Evolutionary conservation across 331 rosid species (phyloP), one percentile per base, ranked within the genome.

Genomic region (Phaseolus coccineus): DNA sequence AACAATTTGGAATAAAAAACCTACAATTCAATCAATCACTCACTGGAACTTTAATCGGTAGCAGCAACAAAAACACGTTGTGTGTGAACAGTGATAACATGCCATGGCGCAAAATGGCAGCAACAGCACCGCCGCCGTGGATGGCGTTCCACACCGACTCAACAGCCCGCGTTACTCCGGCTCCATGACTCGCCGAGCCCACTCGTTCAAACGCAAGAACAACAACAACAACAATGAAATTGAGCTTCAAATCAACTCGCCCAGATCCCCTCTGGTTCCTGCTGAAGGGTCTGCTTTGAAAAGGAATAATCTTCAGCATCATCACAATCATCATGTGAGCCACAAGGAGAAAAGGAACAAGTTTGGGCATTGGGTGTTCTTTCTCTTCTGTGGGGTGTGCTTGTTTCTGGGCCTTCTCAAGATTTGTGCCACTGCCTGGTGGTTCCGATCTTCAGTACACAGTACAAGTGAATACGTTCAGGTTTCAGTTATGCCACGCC

Each of bases 141-240:
- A 87, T 84, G 97, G 93, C 46, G 95, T 91, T 75, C 72, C 97
- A 4, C 96, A 92, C 86, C 86, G 97, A 71, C 94, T 94, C 85
- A 88, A 87, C 86, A 88, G 96, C 82, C 98, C 99, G 6, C 88
- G 99, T 46, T 95, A 88, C 84, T 85, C 97, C 13, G 94, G 97
- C 27, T 84, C 97, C 19, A 87, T 95, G 88, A 95, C 99, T 84
- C 99, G 99, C 15, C 97, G 99, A 30, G 94, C 97, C 10, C 97
- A 88, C 64, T 93, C 99, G 9, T 95, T 95, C 94, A 95, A 93
- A 86, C 97, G 99, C 80, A 80, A 70, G 84, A 58, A 0, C 42
- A 80, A 70, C 85, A 58, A 0, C 42, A 64, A 71, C 42, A 61
- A 11, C 44, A 66, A 69, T 76, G 97, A 93, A 82, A 82, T 90